Conservation (phyloP, 2,329 filamentous ascomycete genomes). For the Chalaropsis ovoidea region DNA sequence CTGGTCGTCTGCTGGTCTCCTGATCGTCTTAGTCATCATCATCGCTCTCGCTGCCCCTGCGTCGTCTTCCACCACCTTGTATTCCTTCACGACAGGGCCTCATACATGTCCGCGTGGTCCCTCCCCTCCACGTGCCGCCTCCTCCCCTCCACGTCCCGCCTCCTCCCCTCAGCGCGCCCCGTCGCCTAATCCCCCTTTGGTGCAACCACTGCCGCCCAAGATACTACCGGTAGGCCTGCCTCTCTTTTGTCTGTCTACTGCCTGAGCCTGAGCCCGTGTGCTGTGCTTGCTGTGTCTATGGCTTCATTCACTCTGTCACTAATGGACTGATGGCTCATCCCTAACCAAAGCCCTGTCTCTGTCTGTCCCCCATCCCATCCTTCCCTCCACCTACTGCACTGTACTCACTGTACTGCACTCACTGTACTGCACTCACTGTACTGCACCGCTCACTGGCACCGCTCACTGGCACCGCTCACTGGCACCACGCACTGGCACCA, state of each 20-base stretch:
- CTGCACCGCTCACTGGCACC: not conserved
- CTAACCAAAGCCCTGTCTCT: slow-evolving; percentile 10
- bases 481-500: too few species aligned
- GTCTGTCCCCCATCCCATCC: not conserved
- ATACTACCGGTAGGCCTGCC: slow-evolving; percentile 11
- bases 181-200: slow-evolving; percentile 7
- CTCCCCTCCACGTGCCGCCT: not conserved
- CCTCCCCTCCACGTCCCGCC: not conserved
- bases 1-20: not conserved
- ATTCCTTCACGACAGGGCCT: slow-evolving; percentile 8
- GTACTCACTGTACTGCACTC: not conserved
- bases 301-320: too few species aligned
- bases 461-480: too few species aligned
- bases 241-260: not conserved
- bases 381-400: not conserved
- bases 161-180: not conserved
- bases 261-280: too few species aligned
- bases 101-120: not conserved
- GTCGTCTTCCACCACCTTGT: not conserved
- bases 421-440: not conserved
- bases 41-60: not conserved
- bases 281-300: too few species aligned
- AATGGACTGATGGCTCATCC: slow-evolving; percentile 1
- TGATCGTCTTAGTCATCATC: slow-evolving; percentile 1
- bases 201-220: not conserved